Evolutionary conservation across 2,329 filamentous ascomycete genomes (phyloP).

Genomic region (Aspergillus sp.): DNA sequence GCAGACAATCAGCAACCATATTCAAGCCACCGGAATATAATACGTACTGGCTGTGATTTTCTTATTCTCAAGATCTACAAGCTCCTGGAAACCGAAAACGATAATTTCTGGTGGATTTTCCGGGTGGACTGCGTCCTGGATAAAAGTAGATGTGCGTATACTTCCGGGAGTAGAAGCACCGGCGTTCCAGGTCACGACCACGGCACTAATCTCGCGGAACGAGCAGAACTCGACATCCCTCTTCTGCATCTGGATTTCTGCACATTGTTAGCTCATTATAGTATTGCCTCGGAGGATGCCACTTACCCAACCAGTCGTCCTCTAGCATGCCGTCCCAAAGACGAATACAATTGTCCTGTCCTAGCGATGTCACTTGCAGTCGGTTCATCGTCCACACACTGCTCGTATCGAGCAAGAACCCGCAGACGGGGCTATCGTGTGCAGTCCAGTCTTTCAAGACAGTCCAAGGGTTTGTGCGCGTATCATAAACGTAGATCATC

Average conservation of each 20-base stretch:
- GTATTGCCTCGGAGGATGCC: not conserved
- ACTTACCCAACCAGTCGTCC: conserved; percentile 83
- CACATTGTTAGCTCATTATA: conserved; percentile 22
- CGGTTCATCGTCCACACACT: conserved; percentile 85
- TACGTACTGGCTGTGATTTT: conserved; percentile 85
- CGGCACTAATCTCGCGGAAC: conserved; percentile 78
- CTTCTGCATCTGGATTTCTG: conserved; percentile 81
- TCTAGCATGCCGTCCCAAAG: conserved; percentile 92
- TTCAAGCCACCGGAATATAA: not conserved
- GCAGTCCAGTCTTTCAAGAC: conserved; percentile 95
- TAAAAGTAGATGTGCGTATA: conserved; percentile 77
- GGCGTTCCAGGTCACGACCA: conserved; percentile 95
- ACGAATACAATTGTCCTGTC: conserved; percentile 81
- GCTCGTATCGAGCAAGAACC: conserved; percentile 76
- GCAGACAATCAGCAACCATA: conserved; percentile 32
- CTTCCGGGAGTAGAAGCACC: conserved; percentile 91
- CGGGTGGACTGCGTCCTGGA: conserved; percentile 77
- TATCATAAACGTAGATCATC: conserved; percentile 91
- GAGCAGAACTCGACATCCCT: conserved; percentile 81
- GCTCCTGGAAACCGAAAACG: conserved; percentile 95
- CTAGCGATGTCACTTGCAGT: conserved; percentile 82
- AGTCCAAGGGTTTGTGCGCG: conserved; percentile 78
- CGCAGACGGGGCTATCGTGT: conserved; percentile 80
- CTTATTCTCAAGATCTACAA: conserved; percentile 98
- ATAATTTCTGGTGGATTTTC: conserved; percentile 84